Evolutionary conservation across 2,329 filamentous ascomycete species (phyloP), one percentile per base, ranked within the genome.

Genomic region (Camptophora hylomeconis): DNA sequence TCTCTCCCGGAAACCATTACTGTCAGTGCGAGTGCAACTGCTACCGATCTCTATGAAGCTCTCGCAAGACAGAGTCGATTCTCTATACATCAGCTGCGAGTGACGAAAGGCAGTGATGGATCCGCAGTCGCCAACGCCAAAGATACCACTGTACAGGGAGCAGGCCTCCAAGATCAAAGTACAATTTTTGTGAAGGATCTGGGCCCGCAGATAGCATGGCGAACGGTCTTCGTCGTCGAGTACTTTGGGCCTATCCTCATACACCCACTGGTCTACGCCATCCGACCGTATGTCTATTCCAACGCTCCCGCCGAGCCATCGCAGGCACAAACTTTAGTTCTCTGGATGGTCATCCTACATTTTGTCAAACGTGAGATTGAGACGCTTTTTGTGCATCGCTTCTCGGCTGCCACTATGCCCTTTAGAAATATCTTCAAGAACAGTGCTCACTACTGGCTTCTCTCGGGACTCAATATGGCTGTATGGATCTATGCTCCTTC

Each of bases 341-440:
- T 84, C 51, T 59, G 61, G 36, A 71, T 93, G 52, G 72, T 93
- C 46, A 61, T 75, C 32, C 56, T 79, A 8, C 89, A 98, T 65
- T 98, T 94, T 57, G 42, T 81, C 52, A 98, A 98, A 69, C 84
- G 89, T 50, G 89, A 98, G 63, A 67, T 82, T 41, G 89, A 98
- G 63, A 95, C 89, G 1, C 51, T 93, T 38, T 93, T 89, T 52
- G 71, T 98, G 38, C 89, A 98, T 66, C 83, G 82, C 52, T 98
- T 98, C 66, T 87, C 83, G 32, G 74, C 79, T 38, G 82, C 80
- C 48, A 98, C 89, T 26, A 98, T 98, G 89, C 89, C 89, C 11
- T 68, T 71, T 34, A 61, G 58, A 50, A 92, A 93, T 64, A 82
- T 98, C 51, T 78, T 94, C 70, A 89, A 87, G 60, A 98, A 98